These are phyloP conservation scores for Tolypocladium sp. DNA, from an alignment of 2,329 filamentous ascomycete genomes.

Conservation along the genomic window DNA sequence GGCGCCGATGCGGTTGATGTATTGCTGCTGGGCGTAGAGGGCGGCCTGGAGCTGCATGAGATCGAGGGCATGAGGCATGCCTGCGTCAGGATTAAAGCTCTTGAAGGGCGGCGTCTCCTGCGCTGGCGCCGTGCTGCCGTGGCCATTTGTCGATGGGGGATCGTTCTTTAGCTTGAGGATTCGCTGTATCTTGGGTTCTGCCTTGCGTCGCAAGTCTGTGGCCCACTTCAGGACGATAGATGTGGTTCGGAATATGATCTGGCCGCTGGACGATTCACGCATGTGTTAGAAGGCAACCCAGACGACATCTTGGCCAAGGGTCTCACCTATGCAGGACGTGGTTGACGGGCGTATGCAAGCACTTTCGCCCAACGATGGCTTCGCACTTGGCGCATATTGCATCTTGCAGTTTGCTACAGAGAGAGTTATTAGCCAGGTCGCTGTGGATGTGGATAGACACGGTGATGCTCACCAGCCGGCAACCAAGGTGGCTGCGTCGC, in stretches of 20 bases:
- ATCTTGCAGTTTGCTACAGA: constrained; percentile 23
- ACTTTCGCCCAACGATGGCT: constrained; percentile 23
- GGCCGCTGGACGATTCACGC: constrained; percentile 23
- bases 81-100: not conserved
- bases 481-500: constrained; percentile 24
- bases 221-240: constrained; percentile 16
- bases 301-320: not conserved
- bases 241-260: constrained; percentile 22
- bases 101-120: not conserved
- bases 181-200: constrained; percentile 22
- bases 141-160: constrained; percentile 1
- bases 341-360: constrained; percentile 21
- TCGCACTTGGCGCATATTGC: constrained; percentile 22
- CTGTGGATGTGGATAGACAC: not conserved
- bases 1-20: constrained; percentile 26
- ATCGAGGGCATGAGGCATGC: constrained; percentile 3
- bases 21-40: constrained; percentile 21
- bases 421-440: not conserved
- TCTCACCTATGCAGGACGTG: constrained; percentile 27
- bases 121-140: not conserved
- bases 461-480: constrained; percentile 21
- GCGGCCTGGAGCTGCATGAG: constrained; percentile 22
- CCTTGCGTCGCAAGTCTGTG: constrained; percentile 10
- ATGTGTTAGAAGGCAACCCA: constrained; percentile 3
- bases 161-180: constrained; percentile 18